A percentile compares a stretch with the other conserved stretches of the same genome.
These are phyloP conservation scores for Fusarium sp. DNA, from an alignment of 2,329 filamentous ascomycete species.

Conservation along the genomic window DNA sequence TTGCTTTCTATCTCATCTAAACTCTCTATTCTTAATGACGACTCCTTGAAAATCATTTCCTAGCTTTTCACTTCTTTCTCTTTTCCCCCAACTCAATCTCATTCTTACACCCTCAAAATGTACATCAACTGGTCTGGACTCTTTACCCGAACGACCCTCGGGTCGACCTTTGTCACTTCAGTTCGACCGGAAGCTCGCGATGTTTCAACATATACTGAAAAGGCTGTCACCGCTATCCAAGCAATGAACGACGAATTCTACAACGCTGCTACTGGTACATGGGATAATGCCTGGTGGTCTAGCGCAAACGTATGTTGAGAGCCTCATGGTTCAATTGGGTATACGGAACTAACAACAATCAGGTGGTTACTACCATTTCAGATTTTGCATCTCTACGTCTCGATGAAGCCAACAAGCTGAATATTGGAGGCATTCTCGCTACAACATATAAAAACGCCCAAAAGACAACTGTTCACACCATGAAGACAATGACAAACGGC, in stretches of 20 bases:
- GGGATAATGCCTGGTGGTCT: constrained; percentile 79
- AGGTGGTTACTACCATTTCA: constrained; percentile 68
- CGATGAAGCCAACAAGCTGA: constrained; percentile 52
- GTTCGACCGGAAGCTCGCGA: constrained; percentile 33
- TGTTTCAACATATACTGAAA: constrained; percentile 49
- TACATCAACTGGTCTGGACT: constrained; percentile 44
- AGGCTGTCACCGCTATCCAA: constrained; percentile 52
- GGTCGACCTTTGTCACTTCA: constrained; percentile 36
- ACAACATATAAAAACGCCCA: constrained; percentile 63
- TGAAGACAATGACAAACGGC: constrained; percentile 56
- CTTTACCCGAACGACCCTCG: constrained; percentile 20
- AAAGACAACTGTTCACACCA: constrained; percentile 52
- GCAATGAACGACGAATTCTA: constrained; percentile 71
- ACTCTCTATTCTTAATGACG: constrained; percentile 7
- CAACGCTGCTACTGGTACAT: constrained; percentile 69
- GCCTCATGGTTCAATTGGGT: not conserved
- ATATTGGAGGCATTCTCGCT: constrained; percentile 56
- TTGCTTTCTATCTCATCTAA: not conserved
- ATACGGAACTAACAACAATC: constrained; percentile 8
- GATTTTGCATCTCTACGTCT: constrained; percentile 61
- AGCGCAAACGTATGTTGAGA: constrained; percentile 65
- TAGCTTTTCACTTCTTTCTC: not conserved
- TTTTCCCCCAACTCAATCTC: not conserved
- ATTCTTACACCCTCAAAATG: constrained; percentile 32
- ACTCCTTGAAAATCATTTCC: constrained; percentile 16